These are phyloP conservation scores for Luvunga scandens DNA, from an alignment of 345 rosid genomes.

Conservation along the genomic window DNA sequence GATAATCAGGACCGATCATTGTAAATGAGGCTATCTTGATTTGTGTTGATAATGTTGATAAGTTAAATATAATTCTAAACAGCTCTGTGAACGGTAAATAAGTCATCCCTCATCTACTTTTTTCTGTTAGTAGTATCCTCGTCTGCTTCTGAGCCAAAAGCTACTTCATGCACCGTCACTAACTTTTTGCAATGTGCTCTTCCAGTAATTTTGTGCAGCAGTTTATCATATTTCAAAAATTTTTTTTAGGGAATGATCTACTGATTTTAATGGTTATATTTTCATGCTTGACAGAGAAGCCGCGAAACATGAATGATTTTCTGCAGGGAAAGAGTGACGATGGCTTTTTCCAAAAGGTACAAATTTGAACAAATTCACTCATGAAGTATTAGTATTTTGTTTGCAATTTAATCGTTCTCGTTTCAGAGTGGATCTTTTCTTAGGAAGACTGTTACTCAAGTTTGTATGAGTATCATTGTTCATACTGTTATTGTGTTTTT, in stretches of 20 bases:
- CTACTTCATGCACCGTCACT: not conserved
- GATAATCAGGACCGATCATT: not conserved
- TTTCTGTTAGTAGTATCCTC: not conserved
- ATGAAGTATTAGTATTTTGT: not conserved
- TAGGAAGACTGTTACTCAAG: not conserved
- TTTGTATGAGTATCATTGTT: not conserved
- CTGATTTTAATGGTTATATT: not conserved
- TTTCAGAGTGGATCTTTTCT: not conserved
- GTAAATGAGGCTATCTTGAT: not conserved
- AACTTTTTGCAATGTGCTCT: not conserved
- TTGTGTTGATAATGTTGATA: not conserved
- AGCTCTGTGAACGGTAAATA: not conserved
- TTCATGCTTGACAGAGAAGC: constrained; percentile 51
- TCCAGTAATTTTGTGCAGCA: not conserved
- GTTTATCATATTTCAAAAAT: not conserved
- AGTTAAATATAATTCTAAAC: not conserved
- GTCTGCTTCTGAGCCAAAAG: not conserved
- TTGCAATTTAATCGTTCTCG: not conserved
- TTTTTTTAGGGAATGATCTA: not conserved
- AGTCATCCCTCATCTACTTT: not conserved
- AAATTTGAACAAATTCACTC: not conserved
- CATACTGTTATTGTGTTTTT: not conserved
- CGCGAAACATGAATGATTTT: constrained; percentile 41
- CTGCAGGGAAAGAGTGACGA: constrained; percentile 51
- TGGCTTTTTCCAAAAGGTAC: constrained; percentile 75